phyloP scores from a whole-genome alignment of 139 green algal species.

The Micromonas commoda region DNA sequence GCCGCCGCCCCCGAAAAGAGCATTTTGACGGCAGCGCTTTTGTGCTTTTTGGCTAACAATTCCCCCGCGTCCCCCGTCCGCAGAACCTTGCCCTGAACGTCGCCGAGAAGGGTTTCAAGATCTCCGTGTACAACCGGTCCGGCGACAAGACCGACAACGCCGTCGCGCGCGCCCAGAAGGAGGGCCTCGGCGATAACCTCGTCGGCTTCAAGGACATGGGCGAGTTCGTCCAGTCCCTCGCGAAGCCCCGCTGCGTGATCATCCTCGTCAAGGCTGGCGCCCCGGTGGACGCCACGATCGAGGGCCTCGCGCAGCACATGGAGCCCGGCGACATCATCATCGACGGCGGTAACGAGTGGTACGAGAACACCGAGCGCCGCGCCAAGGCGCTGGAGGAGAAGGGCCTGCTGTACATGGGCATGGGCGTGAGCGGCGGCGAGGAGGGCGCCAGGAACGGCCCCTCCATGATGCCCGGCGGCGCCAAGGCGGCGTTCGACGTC shows the following conservation, averaged over 20 bases:
- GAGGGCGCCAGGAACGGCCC: conserved; percentile 86
- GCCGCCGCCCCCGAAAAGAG: too few relatives aligned
- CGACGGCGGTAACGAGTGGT: conserved; percentile 70
- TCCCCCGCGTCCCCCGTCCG: not conserved
- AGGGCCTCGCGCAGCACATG: conserved; percentile 72
- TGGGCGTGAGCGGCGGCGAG: conserved; percentile 96
- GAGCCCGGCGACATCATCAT: conserved; percentile 97
- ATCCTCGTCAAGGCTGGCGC: conserved; percentile 95
- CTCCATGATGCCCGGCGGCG: conserved; percentile 93
- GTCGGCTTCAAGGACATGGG: conserved; percentile 81
- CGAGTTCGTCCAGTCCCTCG: conserved; percentile 86
- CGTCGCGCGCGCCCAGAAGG: conserved; percentile 82
- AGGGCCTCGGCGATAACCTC: conserved; percentile 77
- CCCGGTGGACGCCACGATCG: conserved; percentile 91
- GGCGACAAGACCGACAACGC: conserved; percentile 89
- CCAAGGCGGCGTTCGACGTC: conserved; percentile 68
- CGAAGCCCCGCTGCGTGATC: conserved; percentile 91
- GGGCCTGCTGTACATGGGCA: conserved; percentile 91
- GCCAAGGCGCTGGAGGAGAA: conserved; percentile 63
- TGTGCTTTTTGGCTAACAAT: not conserved
- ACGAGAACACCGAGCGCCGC: conserved; percentile 96
- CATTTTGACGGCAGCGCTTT: too few relatives aligned
- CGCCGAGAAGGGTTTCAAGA: conserved; percentile 94
- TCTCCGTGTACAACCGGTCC: conserved; percentile 93
- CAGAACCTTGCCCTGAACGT: conserved; percentile 99